Evolutionary conservation across 257 asterid species (phyloP).

Genomic region (Nicotiana attenuata): DNA sequence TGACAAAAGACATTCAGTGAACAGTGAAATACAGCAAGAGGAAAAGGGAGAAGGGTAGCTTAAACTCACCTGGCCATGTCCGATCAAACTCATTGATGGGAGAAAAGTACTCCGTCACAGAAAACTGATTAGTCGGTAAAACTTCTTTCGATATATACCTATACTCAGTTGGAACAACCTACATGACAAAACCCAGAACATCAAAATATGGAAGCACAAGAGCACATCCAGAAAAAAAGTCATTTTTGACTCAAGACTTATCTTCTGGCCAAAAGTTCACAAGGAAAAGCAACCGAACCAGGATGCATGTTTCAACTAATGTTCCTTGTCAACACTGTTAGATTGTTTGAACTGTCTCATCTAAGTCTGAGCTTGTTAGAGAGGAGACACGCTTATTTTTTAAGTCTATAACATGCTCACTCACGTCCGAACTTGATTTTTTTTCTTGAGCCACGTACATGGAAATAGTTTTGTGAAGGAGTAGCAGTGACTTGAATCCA

Average conservation of each 20-base stretch:
- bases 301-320: neutral
- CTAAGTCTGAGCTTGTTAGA: neutral
- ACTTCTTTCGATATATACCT: slow-evolving; percentile 73
- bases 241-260: neutral
- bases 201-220: slow-evolving; percentile 8
- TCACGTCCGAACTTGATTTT: neutral
- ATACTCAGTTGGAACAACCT: slow-evolving; percentile 97
- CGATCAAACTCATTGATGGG: slow-evolving; percentile 66
- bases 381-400: neutral
- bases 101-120: slow-evolving; percentile 90
- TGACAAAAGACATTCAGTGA: neutral
- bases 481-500: neutral
- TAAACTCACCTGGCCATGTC: slow-evolving; percentile 80
- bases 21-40: neutral
- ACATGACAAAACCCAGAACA: slow-evolving; percentile 16
- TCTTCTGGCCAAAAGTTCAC: neutral
- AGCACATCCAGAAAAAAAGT: neutral
- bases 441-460: neutral
- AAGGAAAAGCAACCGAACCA: neutral
- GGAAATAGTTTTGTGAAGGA: neutral
- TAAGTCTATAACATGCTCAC: neutral
- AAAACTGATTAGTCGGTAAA: slow-evolving; percentile 85
- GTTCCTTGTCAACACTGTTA: neutral
- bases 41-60: neutral
- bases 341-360: neutral